Evolutionary conservation across 2,329 filamentous ascomycete genomes (phyloP), one percentile per base, ranked within the genome.

Genomic region (Stachybotrys echinatus): DNA sequence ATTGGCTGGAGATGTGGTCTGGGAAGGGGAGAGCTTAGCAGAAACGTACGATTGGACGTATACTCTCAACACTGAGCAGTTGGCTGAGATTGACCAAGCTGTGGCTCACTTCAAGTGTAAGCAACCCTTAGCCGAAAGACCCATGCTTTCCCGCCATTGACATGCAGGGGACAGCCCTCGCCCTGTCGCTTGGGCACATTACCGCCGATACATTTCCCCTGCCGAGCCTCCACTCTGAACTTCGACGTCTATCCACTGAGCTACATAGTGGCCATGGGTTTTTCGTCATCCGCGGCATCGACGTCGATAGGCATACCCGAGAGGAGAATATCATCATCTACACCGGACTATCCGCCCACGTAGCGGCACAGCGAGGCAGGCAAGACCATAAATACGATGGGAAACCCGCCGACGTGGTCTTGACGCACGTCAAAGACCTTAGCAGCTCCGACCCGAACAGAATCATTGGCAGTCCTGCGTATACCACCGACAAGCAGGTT

Each of bases 401-500:
- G 4, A 21, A 43, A 20, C 40, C 4, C 5, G 40, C 40, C 18
- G 40, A 43, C 18, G 40, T 43, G 4, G 18, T 43, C 5, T 14
- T 43, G 18, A 5, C 4, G 47, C n/a, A 56, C 53, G 48, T 23
- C 53, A 23, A 52, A 51, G 54, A 45, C 34, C 45, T 49, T 22
- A 4, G 27, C 18, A 12, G 4, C 10, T n/a, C 27, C 4, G 45
- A 12, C 42, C 45, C n/a, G 22, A 23, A 12, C 23, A 48, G 8
- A n/a, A 22, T 12, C 27, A 51, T 42, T 18, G 39, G 7, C 39
- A 40, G 27, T 48, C 17, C n/a, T 37, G 45, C 39, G 1, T 83
- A 82, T 61, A 83, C 79, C 0, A 70, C 76, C 0, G 80, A 84
- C 49, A 82, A 81, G 58, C 81, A 81, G 61, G 74, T 77, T 10